Conservation (phyloP, 2,329 filamentous ascomycete species). For the Neocatenulostroma microsporum region DNA sequence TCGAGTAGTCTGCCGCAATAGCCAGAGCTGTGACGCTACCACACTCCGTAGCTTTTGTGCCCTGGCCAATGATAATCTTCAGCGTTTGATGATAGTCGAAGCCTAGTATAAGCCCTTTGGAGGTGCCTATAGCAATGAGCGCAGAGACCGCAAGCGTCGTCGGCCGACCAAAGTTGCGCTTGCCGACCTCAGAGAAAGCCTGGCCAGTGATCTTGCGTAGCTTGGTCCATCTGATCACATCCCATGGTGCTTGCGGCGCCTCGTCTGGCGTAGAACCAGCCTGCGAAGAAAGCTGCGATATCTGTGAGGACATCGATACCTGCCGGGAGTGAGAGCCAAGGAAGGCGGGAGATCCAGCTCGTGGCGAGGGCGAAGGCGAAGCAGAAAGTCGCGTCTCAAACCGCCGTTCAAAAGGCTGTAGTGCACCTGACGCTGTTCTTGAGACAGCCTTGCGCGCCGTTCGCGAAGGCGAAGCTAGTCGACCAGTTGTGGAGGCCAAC, state of each 20-base stretch:
- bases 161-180: constrained; percentile 82
- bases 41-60: constrained; percentile 88
- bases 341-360: constrained; percentile 70
- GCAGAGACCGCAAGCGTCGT: constrained; percentile 86
- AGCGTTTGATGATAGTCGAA: constrained; percentile 97
- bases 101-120: constrained; percentile 86
- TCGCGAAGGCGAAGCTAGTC: constrained; percentile 63
- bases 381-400: constrained; percentile 83
- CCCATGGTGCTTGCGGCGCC: constrained; percentile 75
- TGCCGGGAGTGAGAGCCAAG: constrained; percentile 70
- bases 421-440: constrained; percentile 65
- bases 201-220: constrained; percentile 82
- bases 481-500: constrained; percentile 55
- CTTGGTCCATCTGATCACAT: constrained; percentile 93
- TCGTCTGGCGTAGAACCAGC: constrained; percentile 42
- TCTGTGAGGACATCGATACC: constrained; percentile 26
- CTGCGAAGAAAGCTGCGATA: constrained; percentile 64
- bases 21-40: constrained; percentile 81
- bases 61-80: constrained; percentile 86
- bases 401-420: constrained; percentile 87
- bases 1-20: constrained; percentile 87
- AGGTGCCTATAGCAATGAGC: constrained; percentile 81
- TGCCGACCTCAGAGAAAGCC: constrained; percentile 85
- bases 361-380: constrained; percentile 52
- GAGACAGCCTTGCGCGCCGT: constrained; percentile 53